phyloP scores from a whole-genome alignment of 768 basidiomycete genomes.

The Tylopilus sp. region DNA sequence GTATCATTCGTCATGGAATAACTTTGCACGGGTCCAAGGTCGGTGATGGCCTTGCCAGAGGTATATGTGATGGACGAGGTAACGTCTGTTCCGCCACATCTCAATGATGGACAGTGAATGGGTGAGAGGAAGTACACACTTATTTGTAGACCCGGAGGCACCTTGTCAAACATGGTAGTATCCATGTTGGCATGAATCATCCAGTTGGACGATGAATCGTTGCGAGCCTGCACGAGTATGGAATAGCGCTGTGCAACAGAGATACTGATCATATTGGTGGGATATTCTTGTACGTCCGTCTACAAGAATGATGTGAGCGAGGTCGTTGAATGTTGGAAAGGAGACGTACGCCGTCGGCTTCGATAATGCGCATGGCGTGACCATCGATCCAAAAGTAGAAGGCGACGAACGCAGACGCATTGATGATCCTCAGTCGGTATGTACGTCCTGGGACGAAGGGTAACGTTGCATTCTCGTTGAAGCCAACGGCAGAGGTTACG shows the following conservation, averaged over 20 bases:
- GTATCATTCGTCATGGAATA: slow-evolving; percentile 69
- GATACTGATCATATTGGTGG: slow-evolving; percentile 68
- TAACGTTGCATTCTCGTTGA: slow-evolving; percentile 84
- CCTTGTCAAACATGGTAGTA: slow-evolving; percentile 79
- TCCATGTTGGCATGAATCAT: slow-evolving; percentile 91
- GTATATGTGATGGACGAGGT: slow-evolving; percentile 83
- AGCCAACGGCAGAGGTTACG: slow-evolving; percentile 63
- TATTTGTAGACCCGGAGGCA: slow-evolving; percentile 68
- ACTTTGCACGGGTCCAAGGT: slow-evolving; percentile 49
- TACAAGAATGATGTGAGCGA: slow-evolving; percentile 23
- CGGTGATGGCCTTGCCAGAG: slow-evolving; percentile 45
- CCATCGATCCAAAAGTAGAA: slow-evolving; percentile 92
- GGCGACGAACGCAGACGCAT: slow-evolving; percentile 68
- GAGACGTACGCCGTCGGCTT: slow-evolving; percentile 71
- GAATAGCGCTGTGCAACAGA: slow-evolving; percentile 93
- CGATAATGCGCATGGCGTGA: slow-evolving; percentile 80
- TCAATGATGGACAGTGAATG: neutral
- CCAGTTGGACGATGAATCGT: slow-evolving; percentile 83
- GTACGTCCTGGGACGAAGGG: slow-evolving; percentile 83
- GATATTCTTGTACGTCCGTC: slow-evolving; percentile 75
- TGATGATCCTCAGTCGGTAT: slow-evolving; percentile 85
- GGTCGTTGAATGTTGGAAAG: neutral
- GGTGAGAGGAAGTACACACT: slow-evolving; percentile 46
- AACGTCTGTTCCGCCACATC: slow-evolving; percentile 47
- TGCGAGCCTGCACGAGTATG: slow-evolving; percentile 85